Evolutionary conservation across 2,329 filamentous ascomycete genomes (phyloP).

Genomic region (Talaromyces sp.): DNA sequence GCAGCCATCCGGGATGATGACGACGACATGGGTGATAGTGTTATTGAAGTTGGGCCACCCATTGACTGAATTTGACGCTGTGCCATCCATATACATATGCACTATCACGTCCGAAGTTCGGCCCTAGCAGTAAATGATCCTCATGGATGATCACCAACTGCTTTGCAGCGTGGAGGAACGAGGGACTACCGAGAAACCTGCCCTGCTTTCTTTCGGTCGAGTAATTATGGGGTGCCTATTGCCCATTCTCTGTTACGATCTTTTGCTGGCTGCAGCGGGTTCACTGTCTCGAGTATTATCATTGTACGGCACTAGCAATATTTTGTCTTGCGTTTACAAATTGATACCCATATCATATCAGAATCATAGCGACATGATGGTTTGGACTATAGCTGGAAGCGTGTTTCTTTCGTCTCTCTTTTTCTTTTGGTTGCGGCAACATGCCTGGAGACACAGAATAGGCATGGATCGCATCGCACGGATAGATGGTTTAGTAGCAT

Average conservation of each 20-base stretch:
- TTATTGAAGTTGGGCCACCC: conserved; percentile 35
- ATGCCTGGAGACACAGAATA: background rate
- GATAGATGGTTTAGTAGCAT: conserved; percentile 18
- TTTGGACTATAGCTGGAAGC: conserved; percentile 9
- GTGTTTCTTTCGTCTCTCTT: conserved; percentile 11
- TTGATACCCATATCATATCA: conserved; percentile 20
- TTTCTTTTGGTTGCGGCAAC: background rate
- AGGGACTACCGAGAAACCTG: background rate
- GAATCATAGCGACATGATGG: conserved; percentile 16
- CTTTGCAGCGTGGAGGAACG: background rate
- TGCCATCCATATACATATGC: background rate
- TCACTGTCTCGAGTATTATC: conserved; percentile 12
- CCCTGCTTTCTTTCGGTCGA: background rate
- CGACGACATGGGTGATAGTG: conserved; percentile 25
- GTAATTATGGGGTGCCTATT: conserved; percentile 1
- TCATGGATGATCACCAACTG: background rate
- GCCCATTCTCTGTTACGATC: conserved; percentile 5
- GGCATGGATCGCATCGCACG: conserved; percentile 15
- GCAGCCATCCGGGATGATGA: conserved; percentile 43
- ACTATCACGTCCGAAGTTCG: background rate
- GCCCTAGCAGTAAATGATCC: background rate
- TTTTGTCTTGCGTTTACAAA: conserved; percentile 15
- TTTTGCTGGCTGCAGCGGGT: conserved; percentile 4
- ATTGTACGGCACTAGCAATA: conserved; percentile 10
- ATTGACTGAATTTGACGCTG: conserved; percentile 26